Evolutionary conservation across 495 filamentous ascomycete genomes (phyloP), one percentile per base, ranked within the genome.

Genomic region (Hyphodiscus hymeniophilus): DNA sequence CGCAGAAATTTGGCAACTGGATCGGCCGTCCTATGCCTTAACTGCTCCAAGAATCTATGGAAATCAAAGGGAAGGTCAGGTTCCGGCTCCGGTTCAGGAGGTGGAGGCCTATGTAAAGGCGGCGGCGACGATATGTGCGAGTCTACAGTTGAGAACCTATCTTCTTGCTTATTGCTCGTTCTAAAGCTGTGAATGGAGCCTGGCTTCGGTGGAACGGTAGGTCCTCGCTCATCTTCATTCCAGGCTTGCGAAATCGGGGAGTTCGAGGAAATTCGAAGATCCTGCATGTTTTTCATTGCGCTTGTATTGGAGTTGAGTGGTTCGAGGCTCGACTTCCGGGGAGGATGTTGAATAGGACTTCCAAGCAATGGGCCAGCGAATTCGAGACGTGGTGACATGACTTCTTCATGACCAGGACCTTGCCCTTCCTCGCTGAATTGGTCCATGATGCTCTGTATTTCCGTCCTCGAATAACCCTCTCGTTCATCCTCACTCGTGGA

Each of bases 371-470:
- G 81, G 24, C 79, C 82, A 31, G 82, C 81, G 35, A 84, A 70
- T 62, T 85, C 85, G 20, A 91, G 63, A 12, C 81, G 75, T 13
- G 89, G 85, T 40, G 87, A 87, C 82, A 89, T 86, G 51, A 89
- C 85, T 63, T 88, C 84, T 8, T 87, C 77, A 45, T 79, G 74
- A 23, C 71, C 80, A 10, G 74, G 80, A 10, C 78, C 83, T 41
- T 78, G 77, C 2, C 76, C 75, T 16, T 76, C 77, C 54, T 84
- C 80, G 55, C 79, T 79, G 45, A 88, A 88, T 57, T 81, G 84
- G 51, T 89, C 89, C 83, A 98, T 95, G 52, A 98, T 96, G 58
- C 75, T 94, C 64, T 96, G 87, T 41, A 98, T 96, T 61, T 96
- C 92, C 1, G 82, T 80, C 44, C 80, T 80, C 3, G 87, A 88